phyloP scores from a whole-genome alignment of 129 eudicot genomes.

The Dittrichia graveolens region DNA sequence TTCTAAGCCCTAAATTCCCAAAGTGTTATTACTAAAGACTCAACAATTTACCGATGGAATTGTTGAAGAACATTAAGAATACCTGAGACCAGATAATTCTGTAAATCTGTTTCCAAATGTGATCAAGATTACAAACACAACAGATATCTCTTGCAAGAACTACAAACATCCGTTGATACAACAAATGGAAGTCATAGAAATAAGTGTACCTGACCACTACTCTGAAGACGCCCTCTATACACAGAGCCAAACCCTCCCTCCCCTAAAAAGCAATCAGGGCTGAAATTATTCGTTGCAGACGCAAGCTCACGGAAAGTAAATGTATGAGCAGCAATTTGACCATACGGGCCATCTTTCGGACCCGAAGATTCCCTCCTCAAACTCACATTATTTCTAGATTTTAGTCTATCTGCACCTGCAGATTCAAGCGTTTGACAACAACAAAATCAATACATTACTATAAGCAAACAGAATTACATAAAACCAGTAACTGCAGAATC shows the following conservation, averaged over 20 bases:
- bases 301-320: constrained; percentile 97
- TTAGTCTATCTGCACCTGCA: constrained; percentile 76
- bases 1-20: background rate
- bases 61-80: background rate
- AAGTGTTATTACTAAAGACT: background rate
- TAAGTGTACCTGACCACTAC: constrained; percentile 69
- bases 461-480: background rate
- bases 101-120: background rate
- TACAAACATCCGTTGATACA: no score
- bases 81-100: background rate
- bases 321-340: constrained; percentile 86
- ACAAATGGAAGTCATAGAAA: background rate
- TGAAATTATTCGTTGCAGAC: constrained; percentile 79
- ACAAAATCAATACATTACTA: background rate
- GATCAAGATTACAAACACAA: constrained; percentile 1
- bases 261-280: constrained; percentile 83
- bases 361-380: constrained; percentile 59
- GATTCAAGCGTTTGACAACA: constrained; percentile 11
- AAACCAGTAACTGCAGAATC: constrained; percentile 17
- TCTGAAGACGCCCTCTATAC: constrained; percentile 73
- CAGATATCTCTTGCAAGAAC: background rate
- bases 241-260: constrained; percentile 99
- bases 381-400: constrained; percentile 65
- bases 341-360: constrained; percentile 59
- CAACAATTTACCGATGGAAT: background rate